A percentile compares a stretch with the other conserved stretches of the same genome.
These are phyloP conservation scores for Melaleuca alternifolia DNA, from an alignment of 345 rosid species.

Conservation along the genomic window DNA sequence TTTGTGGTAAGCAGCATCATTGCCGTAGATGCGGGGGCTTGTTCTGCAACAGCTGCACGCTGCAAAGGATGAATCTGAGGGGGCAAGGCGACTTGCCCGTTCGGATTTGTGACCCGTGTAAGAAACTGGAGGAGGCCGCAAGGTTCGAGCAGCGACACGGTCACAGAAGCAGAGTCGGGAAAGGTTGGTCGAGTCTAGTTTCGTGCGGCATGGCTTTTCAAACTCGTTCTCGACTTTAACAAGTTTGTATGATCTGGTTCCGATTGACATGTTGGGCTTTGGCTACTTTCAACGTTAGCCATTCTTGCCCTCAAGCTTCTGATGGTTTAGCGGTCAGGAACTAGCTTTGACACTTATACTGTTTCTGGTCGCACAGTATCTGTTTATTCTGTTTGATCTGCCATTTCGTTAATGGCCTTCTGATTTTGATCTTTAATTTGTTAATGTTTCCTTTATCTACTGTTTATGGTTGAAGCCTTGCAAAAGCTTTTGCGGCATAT, in stretches of 20 bases:
- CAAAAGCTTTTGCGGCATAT: background rate
- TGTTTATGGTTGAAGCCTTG: background rate
- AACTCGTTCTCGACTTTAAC: background rate
- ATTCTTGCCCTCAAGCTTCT: background rate
- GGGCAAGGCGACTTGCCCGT: slow-evolving; percentile 94
- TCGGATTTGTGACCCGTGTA: slow-evolving; percentile 90
- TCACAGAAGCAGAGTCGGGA: slow-evolving; percentile 36
- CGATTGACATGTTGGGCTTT: background rate
- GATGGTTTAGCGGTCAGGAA: background rate
- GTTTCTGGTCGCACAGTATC: background rate
- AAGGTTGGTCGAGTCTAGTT: slow-evolving; percentile 28
- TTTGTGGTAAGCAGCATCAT: slow-evolving; percentile 57
- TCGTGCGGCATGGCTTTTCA: background rate
- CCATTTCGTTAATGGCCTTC: background rate
- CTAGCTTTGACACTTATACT: background rate
- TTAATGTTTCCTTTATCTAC: background rate
- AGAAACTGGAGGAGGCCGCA: slow-evolving; percentile 79
- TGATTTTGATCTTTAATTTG: background rate
- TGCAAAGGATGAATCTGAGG: slow-evolving; percentile 66
- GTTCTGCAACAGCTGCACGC: slow-evolving; percentile 71
- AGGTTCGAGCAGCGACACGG: slow-evolving; percentile 82
- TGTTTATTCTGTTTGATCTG: background rate
- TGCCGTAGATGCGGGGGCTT: slow-evolving; percentile 95
- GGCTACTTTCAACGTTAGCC: background rate
- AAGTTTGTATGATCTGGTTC: background rate